Evolutionary conservation across 495 filamentous ascomycete species (phyloP).

Genomic region (Aspergillus hancockii): DNA sequence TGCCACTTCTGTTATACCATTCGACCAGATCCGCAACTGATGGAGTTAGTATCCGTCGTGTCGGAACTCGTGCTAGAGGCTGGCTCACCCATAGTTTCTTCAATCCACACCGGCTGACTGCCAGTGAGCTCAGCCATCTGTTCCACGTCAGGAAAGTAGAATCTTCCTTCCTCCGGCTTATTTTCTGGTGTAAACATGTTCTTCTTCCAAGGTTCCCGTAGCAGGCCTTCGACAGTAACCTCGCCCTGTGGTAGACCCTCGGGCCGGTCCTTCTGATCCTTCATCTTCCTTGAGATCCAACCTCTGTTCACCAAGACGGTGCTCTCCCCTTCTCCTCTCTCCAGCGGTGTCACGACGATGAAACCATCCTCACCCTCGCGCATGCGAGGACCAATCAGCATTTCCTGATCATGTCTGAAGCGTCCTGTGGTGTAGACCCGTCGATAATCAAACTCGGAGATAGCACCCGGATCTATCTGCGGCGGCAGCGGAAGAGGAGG

Average conservation of each 20-base stretch:
- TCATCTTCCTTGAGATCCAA: constrained; percentile 78
- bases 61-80: constrained; percentile 7
- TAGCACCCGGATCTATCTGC: constrained; percentile 72
- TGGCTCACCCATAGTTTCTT: constrained; percentile 84
- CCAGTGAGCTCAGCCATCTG: constrained; percentile 89
- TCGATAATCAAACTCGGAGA: constrained; percentile 90
- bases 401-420: constrained; percentile 86
- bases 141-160: constrained; percentile 91
- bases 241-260: constrained; percentile 62
- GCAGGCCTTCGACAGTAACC: constrained; percentile 77
- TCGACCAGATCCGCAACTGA: constrained; percentile 76
- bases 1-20: constrained; percentile 66
- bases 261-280: constrained; percentile 58
- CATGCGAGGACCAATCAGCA: constrained; percentile 90
- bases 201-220: constrained; percentile 91
- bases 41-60: constrained; percentile 20
- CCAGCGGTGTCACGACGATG: constrained; percentile 86
- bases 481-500: constrained; percentile 87
- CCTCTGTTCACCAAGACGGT: constrained; percentile 84
- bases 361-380: constrained; percentile 87
- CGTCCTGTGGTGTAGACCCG: constrained; percentile 74
- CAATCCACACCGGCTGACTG: constrained; percentile 89
- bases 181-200: constrained; percentile 97
- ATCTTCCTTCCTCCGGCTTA: constrained; percentile 75
- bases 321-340: constrained; percentile 61